Evolutionary conservation across 129 eudicot species (phyloP).

Genomic region (Silybum marianum): DNA sequence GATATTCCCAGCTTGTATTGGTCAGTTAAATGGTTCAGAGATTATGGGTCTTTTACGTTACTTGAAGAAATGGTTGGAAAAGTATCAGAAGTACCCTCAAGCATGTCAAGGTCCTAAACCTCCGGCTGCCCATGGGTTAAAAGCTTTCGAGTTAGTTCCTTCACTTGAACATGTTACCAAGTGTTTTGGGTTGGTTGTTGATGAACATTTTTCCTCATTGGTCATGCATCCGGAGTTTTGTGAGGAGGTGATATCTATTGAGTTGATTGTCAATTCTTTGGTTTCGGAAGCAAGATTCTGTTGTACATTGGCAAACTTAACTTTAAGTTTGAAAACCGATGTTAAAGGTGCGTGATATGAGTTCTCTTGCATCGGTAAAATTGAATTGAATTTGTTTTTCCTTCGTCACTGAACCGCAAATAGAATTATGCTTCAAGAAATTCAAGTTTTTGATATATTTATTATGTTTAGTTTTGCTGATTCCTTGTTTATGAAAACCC

Average conservation of each 20-base stretch:
- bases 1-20: slow-evolving; percentile 49
- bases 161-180: slow-evolving; percentile 43
- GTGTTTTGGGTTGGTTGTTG: slow-evolving; percentile 58
- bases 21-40: slow-evolving; percentile 58
- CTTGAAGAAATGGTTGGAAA: slow-evolving; percentile 62
- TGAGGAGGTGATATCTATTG: slow-evolving; percentile 55
- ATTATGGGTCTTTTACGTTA: slow-evolving; percentile 52
- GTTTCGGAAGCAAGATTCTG: slow-evolving; percentile 53
- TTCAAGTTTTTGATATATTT: neutral
- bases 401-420: neutral
- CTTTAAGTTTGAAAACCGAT: slow-evolving; percentile 37
- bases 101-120: slow-evolving; percentile 48
- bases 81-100: slow-evolving; percentile 70
- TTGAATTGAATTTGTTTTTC: neutral
- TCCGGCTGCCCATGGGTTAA: slow-evolving; percentile 36
- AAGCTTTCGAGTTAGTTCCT: slow-evolving; percentile 64
- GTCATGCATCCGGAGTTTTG: slow-evolving; percentile 63
- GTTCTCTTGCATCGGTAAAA: neutral
- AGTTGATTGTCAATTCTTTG: slow-evolving; percentile 42
- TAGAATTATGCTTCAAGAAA: neutral
- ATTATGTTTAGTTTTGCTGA: neutral
- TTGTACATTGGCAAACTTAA: slow-evolving; percentile 41
- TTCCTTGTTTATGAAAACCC: neutral
- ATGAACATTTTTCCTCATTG: slow-evolving; percentile 66
- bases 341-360: slow-evolving; percentile 33